Evolutionary conservation across 169 alveolate species (phyloP).

Genomic region (Sarcocystis neurona): DNA sequence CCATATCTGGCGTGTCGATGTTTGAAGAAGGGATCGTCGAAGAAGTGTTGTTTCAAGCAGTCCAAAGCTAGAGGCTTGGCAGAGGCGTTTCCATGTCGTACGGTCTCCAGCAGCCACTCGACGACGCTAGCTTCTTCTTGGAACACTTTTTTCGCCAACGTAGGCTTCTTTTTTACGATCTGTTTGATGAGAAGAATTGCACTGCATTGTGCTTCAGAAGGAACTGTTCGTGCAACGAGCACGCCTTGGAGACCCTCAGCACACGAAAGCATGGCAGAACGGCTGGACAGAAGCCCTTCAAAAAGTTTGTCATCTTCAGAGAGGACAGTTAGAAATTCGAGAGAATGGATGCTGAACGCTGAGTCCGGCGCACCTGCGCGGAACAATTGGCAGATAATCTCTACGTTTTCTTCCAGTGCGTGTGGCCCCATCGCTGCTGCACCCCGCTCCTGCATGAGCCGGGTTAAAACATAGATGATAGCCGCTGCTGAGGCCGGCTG

Average conservation of each 20-base stretch:
- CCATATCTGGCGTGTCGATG: slow-evolving; percentile 54
- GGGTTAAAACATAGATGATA: background rate
- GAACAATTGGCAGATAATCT: background rate
- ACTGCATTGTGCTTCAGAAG: slow-evolving; percentile 8
- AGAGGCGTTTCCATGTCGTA: slow-evolving; percentile 12
- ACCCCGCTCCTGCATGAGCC: slow-evolving; percentile 4
- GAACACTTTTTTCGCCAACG: background rate
- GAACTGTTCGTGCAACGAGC: slow-evolving; percentile 26
- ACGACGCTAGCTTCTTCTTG: slow-evolving; percentile 57
- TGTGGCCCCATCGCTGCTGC: too few relatives aligned
- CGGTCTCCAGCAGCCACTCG: slow-evolving; percentile 66
- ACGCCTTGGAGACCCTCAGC: slow-evolving; percentile 56
- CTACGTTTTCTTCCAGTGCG: background rate
- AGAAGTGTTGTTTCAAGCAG: slow-evolving; percentile 44
- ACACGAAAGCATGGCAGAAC: slow-evolving; percentile 23
- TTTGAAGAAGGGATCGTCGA: slow-evolving; percentile 2
- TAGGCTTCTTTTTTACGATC: background rate
- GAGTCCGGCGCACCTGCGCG: slow-evolving; percentile 10
- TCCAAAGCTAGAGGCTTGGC: slow-evolving; percentile 7
- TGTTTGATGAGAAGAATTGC: slow-evolving; percentile 51
- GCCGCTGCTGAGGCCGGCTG: too few relatives aligned
- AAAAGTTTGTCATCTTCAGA: slow-evolving; percentile 9
- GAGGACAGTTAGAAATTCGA: background rate
- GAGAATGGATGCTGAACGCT: slow-evolving; percentile 1
- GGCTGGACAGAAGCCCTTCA: background rate